Base-by-base conservation (phyloP, 2,329 filamentous ascomycete species). In the Venturia asperata region DNA sequence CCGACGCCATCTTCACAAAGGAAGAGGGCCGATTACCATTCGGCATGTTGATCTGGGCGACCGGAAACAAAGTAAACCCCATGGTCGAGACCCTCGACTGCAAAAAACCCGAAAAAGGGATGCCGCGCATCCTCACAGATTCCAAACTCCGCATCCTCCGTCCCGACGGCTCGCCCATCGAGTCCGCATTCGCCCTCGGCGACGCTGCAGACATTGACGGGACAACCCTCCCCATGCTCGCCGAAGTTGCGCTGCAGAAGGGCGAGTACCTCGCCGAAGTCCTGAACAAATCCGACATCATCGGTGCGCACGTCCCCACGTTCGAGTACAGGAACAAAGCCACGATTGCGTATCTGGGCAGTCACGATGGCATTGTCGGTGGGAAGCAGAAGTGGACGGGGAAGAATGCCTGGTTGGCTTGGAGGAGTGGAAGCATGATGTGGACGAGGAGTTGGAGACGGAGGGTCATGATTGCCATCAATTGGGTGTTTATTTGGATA, bases 261-360 rank as follows among this genome's bases (percentile, higher is more conserved):
- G 75, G 72, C 5, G 70, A 76, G 55, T 77, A 76, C 58, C 69
- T 77, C 6, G 70, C 71, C 0, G 68, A 69, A 21, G 68, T 70
- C 42, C 62, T 75, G 19, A 75, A 75, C 56, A 65, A 67, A 47
- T 81, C 80, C 61, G 82, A 76, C 45, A 89, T 87, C 69, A 37
- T n/a, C 11, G 52, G 52, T 37, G 75, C 72, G 17, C 64, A 67
- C 19, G 69, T 72, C 5, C 39, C 60, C 1, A 17, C 24, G 5
- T 79, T 79, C 67, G 69, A 73, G 64, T 79, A 78, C 66, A 70
- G 75, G 63, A 72, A 77, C 55, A 75, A 73, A 60, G 71, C 73
- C 0, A 69, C 75, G 17, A 67, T 79, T 45, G 75, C 76, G 1
- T 80, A 79, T 66, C 70, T 79, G 30, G 78, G 78, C 2, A 67